A percentile compares a stretch with the other conserved stretches of the same genome.
These are phyloP conservation scores for Neurospora sp. DNA, from an alignment of 495 filamentous ascomycete genomes.

Conservation along the genomic window DNA sequence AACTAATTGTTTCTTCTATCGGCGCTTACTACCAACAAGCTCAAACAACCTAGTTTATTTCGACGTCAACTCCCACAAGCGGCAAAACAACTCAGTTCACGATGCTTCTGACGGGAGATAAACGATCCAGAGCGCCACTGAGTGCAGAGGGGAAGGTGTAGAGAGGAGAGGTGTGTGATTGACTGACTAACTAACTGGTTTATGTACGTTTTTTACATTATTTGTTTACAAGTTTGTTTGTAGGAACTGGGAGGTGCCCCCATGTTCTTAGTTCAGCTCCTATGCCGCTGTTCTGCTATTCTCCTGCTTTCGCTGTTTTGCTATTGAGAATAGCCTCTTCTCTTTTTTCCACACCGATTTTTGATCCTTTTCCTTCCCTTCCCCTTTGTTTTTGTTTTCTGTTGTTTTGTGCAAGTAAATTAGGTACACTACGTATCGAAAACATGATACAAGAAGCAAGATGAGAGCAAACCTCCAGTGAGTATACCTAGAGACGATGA, in stretches of 20 bases:
- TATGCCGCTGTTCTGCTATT: background rate
- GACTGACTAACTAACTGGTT: too few species aligned
- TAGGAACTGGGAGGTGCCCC: background rate
- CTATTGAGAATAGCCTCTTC: background rate
- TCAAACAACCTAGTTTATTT: too few species aligned
- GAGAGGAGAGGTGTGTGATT: too few species aligned
- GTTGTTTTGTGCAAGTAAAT: background rate
- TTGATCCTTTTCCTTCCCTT: background rate
- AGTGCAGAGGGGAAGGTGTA: too few species aligned
- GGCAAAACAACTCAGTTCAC: too few species aligned
- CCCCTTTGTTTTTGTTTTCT: background rate
- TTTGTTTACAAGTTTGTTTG: background rate
- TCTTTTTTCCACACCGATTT: background rate
- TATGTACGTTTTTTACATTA: background rate
- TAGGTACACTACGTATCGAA: background rate
- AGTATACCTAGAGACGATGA: background rate
- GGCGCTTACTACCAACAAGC: background rate
- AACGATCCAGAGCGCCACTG: too few species aligned
- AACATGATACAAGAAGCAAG: background rate
- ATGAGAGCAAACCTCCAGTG: background rate
- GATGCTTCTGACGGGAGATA: too few species aligned
- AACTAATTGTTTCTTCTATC: background rate
- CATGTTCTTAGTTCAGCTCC: background rate
- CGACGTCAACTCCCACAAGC: too few species aligned
- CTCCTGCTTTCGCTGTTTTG: background rate